These are phyloP conservation scores for Dactylellina cionopaga DNA, from an alignment of 2,329 filamentous ascomycete genomes.

Conservation along the genomic window DNA sequence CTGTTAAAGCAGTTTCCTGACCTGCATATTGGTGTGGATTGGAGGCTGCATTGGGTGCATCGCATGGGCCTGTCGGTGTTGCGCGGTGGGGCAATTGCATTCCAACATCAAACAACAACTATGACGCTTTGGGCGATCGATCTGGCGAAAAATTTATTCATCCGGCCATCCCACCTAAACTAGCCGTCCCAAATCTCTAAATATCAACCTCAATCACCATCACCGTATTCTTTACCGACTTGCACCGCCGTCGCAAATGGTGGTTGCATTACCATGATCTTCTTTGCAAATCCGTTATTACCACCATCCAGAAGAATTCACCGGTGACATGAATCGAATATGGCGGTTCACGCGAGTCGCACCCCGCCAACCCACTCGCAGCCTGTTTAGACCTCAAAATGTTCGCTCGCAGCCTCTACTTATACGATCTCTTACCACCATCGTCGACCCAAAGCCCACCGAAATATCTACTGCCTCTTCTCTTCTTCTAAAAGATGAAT, in stretches of 20 bases:
- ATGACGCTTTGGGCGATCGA: conserved; percentile 16
- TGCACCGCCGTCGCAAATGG: neutral
- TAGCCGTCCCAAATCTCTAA: neutral
- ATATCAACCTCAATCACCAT: neutral
- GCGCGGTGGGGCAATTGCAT: neutral
- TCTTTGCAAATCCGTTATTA: conserved; percentile 6
- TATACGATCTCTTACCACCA: conserved; percentile 26
- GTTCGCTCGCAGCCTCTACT: conserved; percentile 9
- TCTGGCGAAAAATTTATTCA: conserved; percentile 23
- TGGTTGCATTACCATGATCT: conserved; percentile 30
- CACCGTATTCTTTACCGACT: neutral
- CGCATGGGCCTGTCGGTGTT: neutral
- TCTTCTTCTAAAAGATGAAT: neutral
- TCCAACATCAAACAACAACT: neutral
- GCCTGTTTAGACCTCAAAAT: conserved; percentile 16
- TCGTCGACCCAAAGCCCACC: neutral
- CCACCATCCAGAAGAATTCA: neutral
- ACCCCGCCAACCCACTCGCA: conserved; percentile 48
- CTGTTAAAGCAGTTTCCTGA: no score
- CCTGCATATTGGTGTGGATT: no score
- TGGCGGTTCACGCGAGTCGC: conserved; percentile 46
- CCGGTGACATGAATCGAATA: conserved; percentile 50
- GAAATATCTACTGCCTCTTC: neutral
- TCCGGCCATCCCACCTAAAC: neutral
- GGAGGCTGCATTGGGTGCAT: no score